These are phyloP conservation scores for Wolfiporia cocos DNA, from an alignment of 1,284 basidiomycete genomes.

Conservation along the genomic window DNA sequence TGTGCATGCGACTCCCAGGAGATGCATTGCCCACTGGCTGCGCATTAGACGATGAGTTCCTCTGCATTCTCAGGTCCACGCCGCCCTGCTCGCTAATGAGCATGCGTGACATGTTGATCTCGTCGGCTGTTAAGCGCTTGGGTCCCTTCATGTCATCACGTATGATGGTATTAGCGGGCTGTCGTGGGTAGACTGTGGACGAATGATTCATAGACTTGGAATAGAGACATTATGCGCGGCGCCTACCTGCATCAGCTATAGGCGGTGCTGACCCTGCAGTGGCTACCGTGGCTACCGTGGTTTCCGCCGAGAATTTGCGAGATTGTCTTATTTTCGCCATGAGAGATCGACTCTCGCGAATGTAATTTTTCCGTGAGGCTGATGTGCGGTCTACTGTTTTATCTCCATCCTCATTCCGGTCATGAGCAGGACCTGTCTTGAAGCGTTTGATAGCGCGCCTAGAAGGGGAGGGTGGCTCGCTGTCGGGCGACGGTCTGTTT, in stretches of 20 bases:
- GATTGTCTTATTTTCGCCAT: constrained; percentile 75
- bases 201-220: constrained; percentile 37
- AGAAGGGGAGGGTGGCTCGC: constrained; percentile 41
- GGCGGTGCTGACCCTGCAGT: constrained; percentile 26
- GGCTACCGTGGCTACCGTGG: constrained; percentile 58
- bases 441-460: constrained; percentile 71
- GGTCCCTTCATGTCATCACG: constrained; percentile 66
- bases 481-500: constrained; percentile 18
- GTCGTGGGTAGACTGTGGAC: constrained; percentile 62
- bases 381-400: no score
- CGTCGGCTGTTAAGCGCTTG: constrained; percentile 65
- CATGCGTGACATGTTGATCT: no score
- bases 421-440: constrained; percentile 58
- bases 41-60: no score
- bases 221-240: no score
- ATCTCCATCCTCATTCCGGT: constrained; percentile 40
- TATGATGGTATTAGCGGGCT: constrained; percentile 79
- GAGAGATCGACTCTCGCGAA: no score
- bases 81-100: no score
- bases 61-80: no score
- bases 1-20: no score
- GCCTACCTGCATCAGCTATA: no score
- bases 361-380: no score
- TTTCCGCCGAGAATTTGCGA: constrained; percentile 67
- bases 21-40: no score